Percentiles rank a stretch among this genome's conserved stretches.
phyloP scores from a whole-genome alignment of 108 stramenopile genomes.

The Skeletonema menzelii region DNA sequence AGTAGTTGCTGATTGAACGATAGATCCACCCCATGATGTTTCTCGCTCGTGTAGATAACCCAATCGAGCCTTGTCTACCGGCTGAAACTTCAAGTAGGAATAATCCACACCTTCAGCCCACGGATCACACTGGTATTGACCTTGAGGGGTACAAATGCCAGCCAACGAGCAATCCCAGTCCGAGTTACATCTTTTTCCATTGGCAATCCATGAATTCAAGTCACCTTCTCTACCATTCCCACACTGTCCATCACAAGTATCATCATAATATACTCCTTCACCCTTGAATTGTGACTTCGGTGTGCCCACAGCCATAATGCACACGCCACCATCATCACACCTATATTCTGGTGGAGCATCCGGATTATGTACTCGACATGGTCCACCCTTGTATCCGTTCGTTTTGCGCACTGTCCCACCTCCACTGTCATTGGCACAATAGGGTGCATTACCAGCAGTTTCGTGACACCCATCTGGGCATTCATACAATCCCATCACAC shows the following conservation, averaged over 20 bases:
- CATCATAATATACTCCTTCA: conserved; percentile 22
- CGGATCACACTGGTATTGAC: conserved; percentile 28
- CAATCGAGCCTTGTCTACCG: conserved; percentile 11
- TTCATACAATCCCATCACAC: conserved; percentile 10
- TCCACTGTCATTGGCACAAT: conserved; percentile 13
- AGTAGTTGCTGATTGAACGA: conserved; percentile 11
- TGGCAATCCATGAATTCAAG: background rate
- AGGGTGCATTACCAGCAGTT: conserved; percentile 15
- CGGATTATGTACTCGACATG: conserved; percentile 25
- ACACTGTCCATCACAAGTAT: conserved; percentile 32
- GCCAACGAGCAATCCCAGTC: conserved; percentile 36
- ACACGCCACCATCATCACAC: conserved; percentile 33
- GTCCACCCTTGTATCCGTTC: background rate
- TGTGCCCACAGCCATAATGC: conserved; percentile 29
- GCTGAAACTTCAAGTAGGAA: conserved; percentile 39
- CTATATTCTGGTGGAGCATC: conserved; percentile 29
- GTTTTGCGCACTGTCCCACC: background rate
- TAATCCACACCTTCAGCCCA: conserved; percentile 37
- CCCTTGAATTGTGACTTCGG: conserved; percentile 29
- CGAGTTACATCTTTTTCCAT: conserved; percentile 3
- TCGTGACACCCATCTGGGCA: conserved; percentile 27
- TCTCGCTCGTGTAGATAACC: conserved; percentile 30
- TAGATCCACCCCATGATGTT: conserved; percentile 31
- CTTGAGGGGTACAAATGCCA: conserved; percentile 14
- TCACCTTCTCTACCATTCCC: conserved; percentile 17